A percentile compares a stretch with the other conserved stretches of the same genome.
Conservation (phyloP, 768 basidiomycete genomes). For the Coprinopsis sp. region DNA sequence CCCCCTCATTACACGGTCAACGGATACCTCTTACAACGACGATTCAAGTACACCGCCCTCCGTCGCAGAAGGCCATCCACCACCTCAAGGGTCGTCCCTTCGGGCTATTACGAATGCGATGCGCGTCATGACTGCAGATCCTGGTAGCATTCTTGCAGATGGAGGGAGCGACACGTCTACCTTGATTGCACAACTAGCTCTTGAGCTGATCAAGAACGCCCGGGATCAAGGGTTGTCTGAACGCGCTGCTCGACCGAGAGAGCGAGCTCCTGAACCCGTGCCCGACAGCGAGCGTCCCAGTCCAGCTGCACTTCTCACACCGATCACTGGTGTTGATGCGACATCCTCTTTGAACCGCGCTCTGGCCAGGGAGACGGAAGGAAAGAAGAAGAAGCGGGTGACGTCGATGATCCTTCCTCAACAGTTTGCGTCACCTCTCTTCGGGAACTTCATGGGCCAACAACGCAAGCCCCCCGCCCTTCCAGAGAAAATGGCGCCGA, state of each 20-base stretch:
- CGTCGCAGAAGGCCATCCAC: constrained; percentile 19
- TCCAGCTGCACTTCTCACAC: constrained; percentile 40
- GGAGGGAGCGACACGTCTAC: constrained; percentile 59
- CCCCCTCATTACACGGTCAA: constrained; percentile 39
- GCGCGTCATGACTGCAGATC: constrained; percentile 80
- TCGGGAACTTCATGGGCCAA: constrained; percentile 54
- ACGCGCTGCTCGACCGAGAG: constrained; percentile 32
- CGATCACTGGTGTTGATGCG: constrained; percentile 38
- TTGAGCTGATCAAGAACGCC: constrained; percentile 63
- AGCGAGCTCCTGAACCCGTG: constrained; percentile 12
- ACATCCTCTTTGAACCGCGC: constrained; percentile 44
- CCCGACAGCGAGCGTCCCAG: constrained; percentile 22
- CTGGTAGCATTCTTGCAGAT: constrained; percentile 69
- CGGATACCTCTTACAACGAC: constrained; percentile 25
- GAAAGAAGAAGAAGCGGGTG: constrained; percentile 27
- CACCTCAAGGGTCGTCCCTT: constrained; percentile 58
- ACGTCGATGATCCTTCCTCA: constrained; percentile 33
- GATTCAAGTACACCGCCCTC: constrained; percentile 14
- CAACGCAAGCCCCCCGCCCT: constrained; percentile 35
- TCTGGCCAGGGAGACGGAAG: constrained; percentile 29
- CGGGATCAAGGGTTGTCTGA: constrained; percentile 54
- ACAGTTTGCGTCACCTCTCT: constrained; percentile 51
- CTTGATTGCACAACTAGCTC: constrained; percentile 59
- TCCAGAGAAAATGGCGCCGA: constrained; percentile 15
- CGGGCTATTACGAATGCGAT: constrained; percentile 80